phyloP scores from a whole-genome alignment of 495 filamentous ascomycete genomes.

The Xylaria curta region DNA sequence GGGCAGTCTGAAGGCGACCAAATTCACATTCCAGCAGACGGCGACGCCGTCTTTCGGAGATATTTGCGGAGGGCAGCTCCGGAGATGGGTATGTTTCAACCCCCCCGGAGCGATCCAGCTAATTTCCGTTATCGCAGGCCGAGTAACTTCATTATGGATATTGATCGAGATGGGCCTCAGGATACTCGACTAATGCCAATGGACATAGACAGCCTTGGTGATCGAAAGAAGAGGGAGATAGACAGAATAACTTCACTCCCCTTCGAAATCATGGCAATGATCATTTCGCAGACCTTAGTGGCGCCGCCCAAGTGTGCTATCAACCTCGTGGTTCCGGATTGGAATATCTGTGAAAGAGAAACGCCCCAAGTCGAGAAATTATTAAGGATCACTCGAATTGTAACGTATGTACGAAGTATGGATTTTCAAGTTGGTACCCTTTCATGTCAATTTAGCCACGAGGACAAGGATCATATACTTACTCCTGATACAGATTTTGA shows the following conservation, averaged over 20 bases:
- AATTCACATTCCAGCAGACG: too few species aligned
- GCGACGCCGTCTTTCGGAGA: too few species aligned
- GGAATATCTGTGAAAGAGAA: conserved; percentile 28
- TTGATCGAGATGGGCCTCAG: neutral
- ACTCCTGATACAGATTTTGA: conserved; percentile 27
- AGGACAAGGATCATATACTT: conserved; percentile 25
- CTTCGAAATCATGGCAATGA: conserved; percentile 26
- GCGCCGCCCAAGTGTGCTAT: conserved; percentile 29
- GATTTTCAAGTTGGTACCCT: conserved; percentile 17
- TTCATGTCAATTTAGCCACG: conserved; percentile 15
- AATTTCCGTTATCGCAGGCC: neutral
- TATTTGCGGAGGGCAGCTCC: too few species aligned
- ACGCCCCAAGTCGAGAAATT: neutral
- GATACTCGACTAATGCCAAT: neutral
- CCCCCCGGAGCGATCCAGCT: neutral
- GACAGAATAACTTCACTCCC: conserved; percentile 12
- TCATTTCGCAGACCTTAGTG: conserved; percentile 14
- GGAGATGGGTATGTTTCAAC: too few species aligned
- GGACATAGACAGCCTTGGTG: neutral
- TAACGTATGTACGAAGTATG: conserved; percentile 30
- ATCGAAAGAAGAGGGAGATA: neutral
- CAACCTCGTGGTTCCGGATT: conserved; percentile 34
- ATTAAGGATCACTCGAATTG: conserved; percentile 16
- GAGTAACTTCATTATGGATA: neutral
- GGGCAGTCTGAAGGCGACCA: neutral